These are phyloP conservation scores for Melaleuca alternifolia DNA, from an alignment of 345 rosid genomes.

Conservation along the genomic window DNA sequence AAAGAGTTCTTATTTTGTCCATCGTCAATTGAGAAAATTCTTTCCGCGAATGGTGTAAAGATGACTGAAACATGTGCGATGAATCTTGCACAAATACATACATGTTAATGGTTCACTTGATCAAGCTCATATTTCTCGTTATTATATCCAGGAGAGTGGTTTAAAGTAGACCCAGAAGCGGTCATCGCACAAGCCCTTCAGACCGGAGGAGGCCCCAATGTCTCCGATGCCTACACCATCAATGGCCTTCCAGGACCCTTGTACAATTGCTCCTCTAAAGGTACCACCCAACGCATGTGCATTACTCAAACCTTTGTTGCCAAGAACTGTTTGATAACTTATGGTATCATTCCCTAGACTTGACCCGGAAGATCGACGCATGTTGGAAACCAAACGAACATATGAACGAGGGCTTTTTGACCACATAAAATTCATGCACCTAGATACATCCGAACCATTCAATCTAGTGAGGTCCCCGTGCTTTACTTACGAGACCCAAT, in stretches of 20 bases:
- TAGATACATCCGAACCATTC: not conserved
- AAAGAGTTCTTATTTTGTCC: not conserved
- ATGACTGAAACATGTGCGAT: not conserved
- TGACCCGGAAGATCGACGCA: no score
- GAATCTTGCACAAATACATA: not conserved
- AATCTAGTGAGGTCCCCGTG: not conserved
- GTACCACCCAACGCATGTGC: conserved; percentile 6
- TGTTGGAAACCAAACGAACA: not conserved
- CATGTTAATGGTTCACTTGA: not conserved
- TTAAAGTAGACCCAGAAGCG: conserved; percentile 43
- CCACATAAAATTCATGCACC: not conserved
- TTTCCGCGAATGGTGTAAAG: not conserved
- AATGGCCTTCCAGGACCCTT: conserved; percentile 58
- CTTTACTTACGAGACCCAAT: not conserved
- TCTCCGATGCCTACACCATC: conserved; percentile 51
- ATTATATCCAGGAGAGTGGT: conserved; percentile 51
- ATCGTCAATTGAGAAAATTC: not conserved
- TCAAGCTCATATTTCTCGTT: not conserved
- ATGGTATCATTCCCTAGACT: not conserved
- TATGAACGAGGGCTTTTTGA: not conserved
- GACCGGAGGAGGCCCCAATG: conserved; percentile 47
- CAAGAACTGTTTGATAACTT: not conserved
- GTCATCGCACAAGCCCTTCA: conserved; percentile 43
- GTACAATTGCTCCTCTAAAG: conserved; percentile 53
- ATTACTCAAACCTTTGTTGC: not conserved